Conservation (phyloP, 2,329 filamentous ascomycete genomes). For the Blastomyces silverae region DNA sequence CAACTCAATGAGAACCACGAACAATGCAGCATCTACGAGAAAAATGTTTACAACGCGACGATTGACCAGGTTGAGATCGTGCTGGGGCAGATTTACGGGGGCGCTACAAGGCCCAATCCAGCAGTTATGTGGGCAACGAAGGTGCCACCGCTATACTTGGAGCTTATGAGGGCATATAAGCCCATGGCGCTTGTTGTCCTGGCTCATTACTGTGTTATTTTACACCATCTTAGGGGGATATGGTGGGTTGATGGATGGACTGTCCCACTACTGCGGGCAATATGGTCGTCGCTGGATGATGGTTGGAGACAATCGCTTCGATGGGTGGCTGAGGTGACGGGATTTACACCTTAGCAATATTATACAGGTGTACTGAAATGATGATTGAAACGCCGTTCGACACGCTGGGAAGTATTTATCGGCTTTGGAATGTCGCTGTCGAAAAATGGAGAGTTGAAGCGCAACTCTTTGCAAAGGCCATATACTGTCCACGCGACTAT, state of each 20-base stretch:
- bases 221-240: slow-evolving; percentile 55
- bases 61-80: slow-evolving; percentile 27
- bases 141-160: slow-evolving; percentile 54
- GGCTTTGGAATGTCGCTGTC: neutral
- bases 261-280: slow-evolving; percentile 57
- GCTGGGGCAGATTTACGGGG: slow-evolving; percentile 28
- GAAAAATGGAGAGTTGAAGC: neutral
- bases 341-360: slow-evolving; percentile 17
- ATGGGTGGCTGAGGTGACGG: slow-evolving; percentile 34
- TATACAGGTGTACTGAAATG: neutral
- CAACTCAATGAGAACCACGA: slow-evolving; percentile 26
- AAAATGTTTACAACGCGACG: slow-evolving; percentile 25
- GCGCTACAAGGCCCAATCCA: slow-evolving; percentile 28
- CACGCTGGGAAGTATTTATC: neutral
- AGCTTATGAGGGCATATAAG: slow-evolving; percentile 33
- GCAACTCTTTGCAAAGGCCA: neutral
- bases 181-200: slow-evolving; percentile 41
- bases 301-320: slow-evolving; percentile 28
- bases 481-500: neutral
- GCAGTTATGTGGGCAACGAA: slow-evolving; percentile 56
- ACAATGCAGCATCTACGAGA: slow-evolving; percentile 23
- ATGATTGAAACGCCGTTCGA: neutral
- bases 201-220: slow-evolving; percentile 41
- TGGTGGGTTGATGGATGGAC: slow-evolving; percentile 68
- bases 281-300: slow-evolving; percentile 33